Evolutionary conservation across 202 grass and related monocot genomes (phyloP), one percentile per base, ranked within the genome.

Genomic region (Elaeis oleifera): DNA sequence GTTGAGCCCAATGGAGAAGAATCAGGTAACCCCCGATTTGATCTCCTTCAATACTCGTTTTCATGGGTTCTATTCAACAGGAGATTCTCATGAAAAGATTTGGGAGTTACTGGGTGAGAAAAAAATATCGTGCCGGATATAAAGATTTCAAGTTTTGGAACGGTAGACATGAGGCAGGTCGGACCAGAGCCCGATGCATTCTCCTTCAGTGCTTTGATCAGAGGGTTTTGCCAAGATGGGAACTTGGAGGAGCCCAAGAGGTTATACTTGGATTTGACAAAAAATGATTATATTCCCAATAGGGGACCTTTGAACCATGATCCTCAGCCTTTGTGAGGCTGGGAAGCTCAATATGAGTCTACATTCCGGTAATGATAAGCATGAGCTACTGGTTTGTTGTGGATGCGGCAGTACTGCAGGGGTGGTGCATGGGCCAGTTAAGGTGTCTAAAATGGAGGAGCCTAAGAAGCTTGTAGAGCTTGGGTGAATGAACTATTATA

Each of bases 201-300:
- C 17, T 74, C 81, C 59, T 88, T 81, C 69, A 88, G 88, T 63
- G 78, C 77, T 23, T 27, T 94, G 44, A 82, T 88, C 58, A 79
- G 67, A 71, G 81, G 77, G 18, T 83, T 79, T 65, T 69, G 32
- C 54, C 69, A 69, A 28, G 74, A 54, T 19, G 84, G 80, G 64
- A 84, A 74, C 53, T 79, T 88, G 67, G 63, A 88, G 51, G 80
- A 75, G 4, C 76, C 79, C 16, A 86, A 80, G 68, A 76, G 56
- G 56, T 25, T 89, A 31, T 81, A 78, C 64, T 50, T 66, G 62
- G 51, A 78, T 70, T 68, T 95, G 58, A 20, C 68, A 21, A 80
- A 78, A 71, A 87, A 88, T 20, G 73, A 56, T 44, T 89, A 36
- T n/a, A 4, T 17, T 1, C 69, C 85, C 7, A 85, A 82, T 59